phyloP scores from a whole-genome alignment of 805 yeast species.

The Saturnispora ahearnii region DNA sequence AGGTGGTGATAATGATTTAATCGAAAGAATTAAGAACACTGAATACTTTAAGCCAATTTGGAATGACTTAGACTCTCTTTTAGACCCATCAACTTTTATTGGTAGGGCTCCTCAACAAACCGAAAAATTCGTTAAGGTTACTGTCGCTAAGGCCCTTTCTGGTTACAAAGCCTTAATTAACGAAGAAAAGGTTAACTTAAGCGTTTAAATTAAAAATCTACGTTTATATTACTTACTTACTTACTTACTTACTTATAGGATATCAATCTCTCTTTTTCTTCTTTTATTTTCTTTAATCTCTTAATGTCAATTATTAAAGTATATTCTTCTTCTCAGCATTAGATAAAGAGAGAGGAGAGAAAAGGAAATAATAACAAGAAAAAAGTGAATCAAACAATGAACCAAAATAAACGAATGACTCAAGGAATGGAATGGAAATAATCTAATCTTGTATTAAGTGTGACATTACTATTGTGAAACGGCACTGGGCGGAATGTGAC shows the following conservation, averaged over 20 bases:
- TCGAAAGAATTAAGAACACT: constrained; percentile 72
- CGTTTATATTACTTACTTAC: too few relatives aligned
- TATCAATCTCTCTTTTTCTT: too few relatives aligned
- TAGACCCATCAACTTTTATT: constrained; percentile 89
- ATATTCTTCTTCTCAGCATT: too few relatives aligned
- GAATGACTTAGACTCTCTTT: constrained; percentile 66
- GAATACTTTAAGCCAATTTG: constrained; percentile 84
- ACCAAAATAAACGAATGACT: neutral
- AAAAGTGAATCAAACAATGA: neutral
- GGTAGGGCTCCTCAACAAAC: constrained; percentile 99
- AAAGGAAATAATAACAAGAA: too few relatives aligned
- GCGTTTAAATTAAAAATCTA: constrained; percentile 41
- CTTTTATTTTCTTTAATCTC: neutral
- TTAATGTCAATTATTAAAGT: too few relatives aligned
- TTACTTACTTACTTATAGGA: too few relatives aligned
- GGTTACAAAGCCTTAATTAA: constrained; percentile 54
- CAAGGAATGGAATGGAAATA: neutral
- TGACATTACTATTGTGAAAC: too few relatives aligned
- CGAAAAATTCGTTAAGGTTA: constrained; percentile 78
- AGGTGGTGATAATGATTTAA: constrained; percentile 97
- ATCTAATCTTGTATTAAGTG: neutral
- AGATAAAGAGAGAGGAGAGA: too few relatives aligned
- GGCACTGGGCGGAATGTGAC: neutral
- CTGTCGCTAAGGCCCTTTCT: constrained; percentile 74
- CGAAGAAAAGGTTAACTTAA: constrained; percentile 63